Evolutionary conservation across 2,329 filamentous ascomycete genomes (phyloP), one percentile per base, ranked within the genome.

Genomic region (Cladophialophora immunda): DNA sequence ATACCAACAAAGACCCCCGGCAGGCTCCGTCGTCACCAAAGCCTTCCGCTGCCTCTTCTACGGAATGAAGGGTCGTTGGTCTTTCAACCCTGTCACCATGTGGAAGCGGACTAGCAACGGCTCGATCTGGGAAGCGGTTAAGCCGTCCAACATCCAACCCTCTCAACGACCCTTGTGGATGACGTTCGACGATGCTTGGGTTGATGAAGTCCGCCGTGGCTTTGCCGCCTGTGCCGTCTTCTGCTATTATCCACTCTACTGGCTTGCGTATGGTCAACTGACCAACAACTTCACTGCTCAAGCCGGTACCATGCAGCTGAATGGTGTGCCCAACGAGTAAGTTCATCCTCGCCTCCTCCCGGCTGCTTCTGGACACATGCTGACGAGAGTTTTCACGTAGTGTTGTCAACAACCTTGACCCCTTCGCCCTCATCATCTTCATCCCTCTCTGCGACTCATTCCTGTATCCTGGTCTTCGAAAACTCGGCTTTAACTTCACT

Each of bases 101-200:
- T 69, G 62, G 58, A 69, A 66, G 62, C 65, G 58, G 27, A 66
- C 62, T 52, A 62, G 65, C 27, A 57, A 69, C 41, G 69, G 69
- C 13, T 67, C 67, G 19, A 57, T 71, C 29, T 69, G 69, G 13
- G 80, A 80, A n/a, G 78, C 73, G 2, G 64, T 62, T 25, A 71
- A 69, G 67, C 91, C 91, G 2, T 90, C 87, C 75, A 81, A 83
- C 38, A 82, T 92, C 5, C 80, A 84, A 15, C 80, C 84, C 34
- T 77, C 77, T 1, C 76, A 83, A 69, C 88, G 88, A 50, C 69
- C 69, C 4, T 41, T 56, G 0, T 94, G 90, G 90, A 93, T 94
- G 89, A 91, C 89, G 0, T 93, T 93, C 72, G 91, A 94, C 68
- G 92, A 94, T 72, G 87, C 87, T 59, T 94, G 91, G 91, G 91